Base-by-base conservation (phyloP, 1,284 basidiomycete genomes). In the Polyporus tsugae region DNA sequence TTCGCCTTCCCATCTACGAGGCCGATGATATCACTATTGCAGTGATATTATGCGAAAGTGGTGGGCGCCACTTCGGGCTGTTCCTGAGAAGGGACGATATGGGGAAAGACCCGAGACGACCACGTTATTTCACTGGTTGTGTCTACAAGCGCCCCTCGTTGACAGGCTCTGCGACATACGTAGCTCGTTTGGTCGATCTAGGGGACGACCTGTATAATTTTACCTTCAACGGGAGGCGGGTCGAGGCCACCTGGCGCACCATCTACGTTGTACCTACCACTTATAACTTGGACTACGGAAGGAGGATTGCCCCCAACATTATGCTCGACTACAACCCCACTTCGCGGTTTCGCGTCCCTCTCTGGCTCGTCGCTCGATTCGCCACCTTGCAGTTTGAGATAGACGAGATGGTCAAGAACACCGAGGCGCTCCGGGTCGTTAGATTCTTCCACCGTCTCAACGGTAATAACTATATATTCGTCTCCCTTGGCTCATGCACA, bases 161-260 rank as follows among this genome's bases (percentile, higher is more conserved):
- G 3, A 10, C 17, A 7, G 35, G 10, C 60, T 33, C 38, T 6
- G 10, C 22, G 13, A 22, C 5, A 7, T 25, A 10, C 11, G 9
- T 25, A 1, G 6, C 13, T 29, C 62, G 62, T 11, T 3, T 55
- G 38, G 52, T 25, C 22, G 2, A 39, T 11, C 62, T 63, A 22
- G 62, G 62, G 3, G 10, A 7, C 2, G 62, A 68, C 39, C 29
- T 38, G 9, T 25, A 68, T 59, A 55, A 68, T 22, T 19, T 64
- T 13, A 17, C 10, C 9, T 58, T 66, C 60, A 22, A 36, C 1
- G 60, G 65, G 6, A 62, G 38, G 38, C 39, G 29, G 9, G 44
- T 66, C 39, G 36, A 17, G 9, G 52, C 52, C 4, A 11, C 25
- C n/a, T 66, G 65, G 65, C 49, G 60, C 13, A 55, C 55, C 39